A percentile compares a stretch with the other conserved stretches of the same genome.
phyloP scores from a whole-genome alignment of 2,329 filamentous ascomycete genomes.

The Torrubiella hemipterigena region DNA sequence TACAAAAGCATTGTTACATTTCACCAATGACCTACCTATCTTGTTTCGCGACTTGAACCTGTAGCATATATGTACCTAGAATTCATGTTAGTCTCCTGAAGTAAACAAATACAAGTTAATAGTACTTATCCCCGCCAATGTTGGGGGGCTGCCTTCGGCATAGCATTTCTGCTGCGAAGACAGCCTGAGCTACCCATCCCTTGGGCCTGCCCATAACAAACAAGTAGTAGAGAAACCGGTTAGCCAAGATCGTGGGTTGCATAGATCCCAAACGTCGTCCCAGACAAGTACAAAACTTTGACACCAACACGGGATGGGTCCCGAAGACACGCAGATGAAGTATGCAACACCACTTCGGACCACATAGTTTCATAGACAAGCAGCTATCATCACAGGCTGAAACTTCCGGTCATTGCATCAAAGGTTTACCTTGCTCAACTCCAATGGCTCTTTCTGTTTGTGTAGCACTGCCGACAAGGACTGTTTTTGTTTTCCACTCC shows the following conservation, averaged over 20 bases:
- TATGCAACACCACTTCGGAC: background rate
- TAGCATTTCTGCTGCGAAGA: conserved; percentile 37
- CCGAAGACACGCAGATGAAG: too few species aligned
- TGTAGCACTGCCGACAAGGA: conserved; percentile 76
- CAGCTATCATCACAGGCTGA: background rate
- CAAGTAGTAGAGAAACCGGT: conserved; percentile 6
- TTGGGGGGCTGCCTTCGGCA: conserved; percentile 33
- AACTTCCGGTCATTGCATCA: conserved; percentile 2
- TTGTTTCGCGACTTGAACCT: too few species aligned
- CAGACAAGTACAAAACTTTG: conserved; percentile 88
- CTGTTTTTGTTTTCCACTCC: conserved; percentile 91
- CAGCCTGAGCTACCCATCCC: conserved; percentile 34
- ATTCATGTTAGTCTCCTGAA: background rate
- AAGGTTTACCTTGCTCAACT: background rate
- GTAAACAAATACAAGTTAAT: conserved; percentile 9
- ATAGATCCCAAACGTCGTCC: conserved; percentile 11
- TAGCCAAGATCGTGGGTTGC: too few species aligned
- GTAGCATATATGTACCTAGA: too few species aligned
- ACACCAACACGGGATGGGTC: conserved; percentile 89
- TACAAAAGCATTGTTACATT: too few species aligned
- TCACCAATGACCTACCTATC: too few species aligned
- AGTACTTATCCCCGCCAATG: conserved; percentile 39
- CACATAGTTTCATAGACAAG: too few species aligned
- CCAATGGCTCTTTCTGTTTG: conserved; percentile 48
- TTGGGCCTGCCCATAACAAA: conserved; percentile 23